Base-by-base conservation (phyloP, 2,329 filamentous ascomycete species). In the Colletotrichum shisoi region DNA sequence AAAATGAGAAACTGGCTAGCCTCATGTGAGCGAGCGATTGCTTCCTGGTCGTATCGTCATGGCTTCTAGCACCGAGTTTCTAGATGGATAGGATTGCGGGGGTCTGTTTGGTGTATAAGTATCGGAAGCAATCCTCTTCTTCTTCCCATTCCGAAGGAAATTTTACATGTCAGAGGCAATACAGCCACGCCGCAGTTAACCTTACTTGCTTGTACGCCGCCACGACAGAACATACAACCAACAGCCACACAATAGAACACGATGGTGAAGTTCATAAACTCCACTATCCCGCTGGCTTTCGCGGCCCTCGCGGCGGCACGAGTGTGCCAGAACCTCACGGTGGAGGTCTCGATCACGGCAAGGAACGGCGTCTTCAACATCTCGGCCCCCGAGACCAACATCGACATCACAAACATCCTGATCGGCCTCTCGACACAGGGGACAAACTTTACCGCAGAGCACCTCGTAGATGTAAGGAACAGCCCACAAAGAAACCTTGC, bases 381-480 rank as follows among this genome's bases (percentile, higher is more conserved):
- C 13, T 70, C 80, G n/a, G 72, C 81, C 0, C 80, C 85, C 7
- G 73, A 76, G 54, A 80, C 75, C n/a, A 84, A 87, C 71, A 79
- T 87, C 40, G 86, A 89, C 2, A 84, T 84, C 1, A 84, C 84
- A 13, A 80, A 84, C 68, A 86, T 90, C 70, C 75, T 84, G 37
- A 76, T 88, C 61, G 79, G 82, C 62, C 66, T 83, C n/a, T 79
- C 79, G 2, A 77, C 79, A 44, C 81, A 84, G 49, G 82, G 82
- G n/a, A 72, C 77, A 49, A 85, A 88, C 71, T 85, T 80, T 71
- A 80, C 81, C 0, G 74, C 77, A 1, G 72, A 76, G 11, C 71
- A 82, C 2, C 74, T 86, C 2, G 73, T 75, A n/a, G 84, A 81
- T 45, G 81, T 82, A 74, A 70, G 78, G 73, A 34, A 13, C 3